Percentiles rank a stretch among this genome's conserved stretches.
These are phyloP conservation scores for Phyllosticta paracitricarpa DNA, from an alignment of 2,329 filamentous ascomycete genomes.

Conservation along the genomic window DNA sequence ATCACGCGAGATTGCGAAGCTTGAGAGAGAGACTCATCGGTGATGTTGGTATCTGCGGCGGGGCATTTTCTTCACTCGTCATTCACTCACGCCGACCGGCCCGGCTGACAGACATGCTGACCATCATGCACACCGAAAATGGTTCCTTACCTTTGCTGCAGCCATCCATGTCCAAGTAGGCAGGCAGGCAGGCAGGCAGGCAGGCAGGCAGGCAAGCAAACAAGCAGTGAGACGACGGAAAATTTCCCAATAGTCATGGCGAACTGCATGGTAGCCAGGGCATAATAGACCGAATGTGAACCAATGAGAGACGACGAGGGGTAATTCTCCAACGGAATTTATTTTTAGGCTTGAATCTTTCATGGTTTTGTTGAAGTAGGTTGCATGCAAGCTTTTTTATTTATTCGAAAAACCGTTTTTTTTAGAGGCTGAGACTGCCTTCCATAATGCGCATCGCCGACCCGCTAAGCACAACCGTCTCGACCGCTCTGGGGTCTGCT, in stretches of 20 bases:
- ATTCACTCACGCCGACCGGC: too few species aligned
- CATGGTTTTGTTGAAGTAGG: background rate
- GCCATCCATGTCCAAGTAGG: background rate
- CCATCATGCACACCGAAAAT: too few species aligned
- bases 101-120: too few species aligned
- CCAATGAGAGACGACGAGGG: too few species aligned
- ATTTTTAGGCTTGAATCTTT: background rate
- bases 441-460: slow-evolving; percentile 35
- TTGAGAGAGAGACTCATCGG: too few species aligned
- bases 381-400: background rate
- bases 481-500: slow-evolving; percentile 21
- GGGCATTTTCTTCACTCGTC: too few species aligned
- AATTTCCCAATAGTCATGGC: background rate
- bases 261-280: background rate
- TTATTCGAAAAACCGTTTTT: background rate
- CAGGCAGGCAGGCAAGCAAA: background rate
- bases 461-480: slow-evolving; percentile 34
- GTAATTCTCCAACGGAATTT: background rate
- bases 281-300: background rate
- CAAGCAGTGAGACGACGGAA: background rate
- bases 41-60: too few species aligned
- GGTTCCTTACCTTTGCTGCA: background rate
- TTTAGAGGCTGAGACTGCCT: slow-evolving; percentile 14
- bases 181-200: background rate
- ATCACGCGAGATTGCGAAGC: too few species aligned